phyloP scores from a whole-genome alignment of 352 stramenopile species.

The Thraustotheca clavata region DNA sequence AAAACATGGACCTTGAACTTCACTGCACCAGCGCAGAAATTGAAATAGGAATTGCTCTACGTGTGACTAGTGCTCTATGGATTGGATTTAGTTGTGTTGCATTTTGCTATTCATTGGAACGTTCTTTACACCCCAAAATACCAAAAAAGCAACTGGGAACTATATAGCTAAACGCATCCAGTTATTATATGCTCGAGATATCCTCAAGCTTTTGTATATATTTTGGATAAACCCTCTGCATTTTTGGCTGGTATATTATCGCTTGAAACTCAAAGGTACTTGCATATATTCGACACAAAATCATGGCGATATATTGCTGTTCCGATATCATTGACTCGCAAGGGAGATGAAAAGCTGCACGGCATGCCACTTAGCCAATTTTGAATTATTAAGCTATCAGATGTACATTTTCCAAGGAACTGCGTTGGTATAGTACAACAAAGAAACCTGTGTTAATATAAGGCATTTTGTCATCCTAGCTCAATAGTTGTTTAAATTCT shows the following conservation, averaged over 20 bases:
- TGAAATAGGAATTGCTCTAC: not conserved
- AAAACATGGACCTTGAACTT: not conserved
- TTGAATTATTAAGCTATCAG: too few relatives aligned
- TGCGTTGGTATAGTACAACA: too few relatives aligned
- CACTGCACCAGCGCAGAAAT: not conserved
- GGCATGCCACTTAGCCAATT: too few relatives aligned
- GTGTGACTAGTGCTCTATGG: not conserved
- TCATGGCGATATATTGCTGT: not conserved
- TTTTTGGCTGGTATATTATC: conserved; percentile 1
- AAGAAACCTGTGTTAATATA: too few relatives aligned
- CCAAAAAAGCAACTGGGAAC: not conserved
- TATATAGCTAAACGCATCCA: not conserved
- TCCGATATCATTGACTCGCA: too few relatives aligned
- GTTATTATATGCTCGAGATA: not conserved
- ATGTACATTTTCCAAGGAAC: too few relatives aligned
- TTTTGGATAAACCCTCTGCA: conserved; percentile 3
- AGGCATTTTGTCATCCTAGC: too few relatives aligned
- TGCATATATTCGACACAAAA: conserved; percentile 16
- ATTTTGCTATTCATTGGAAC: not conserved
- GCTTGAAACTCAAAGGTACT: not conserved
- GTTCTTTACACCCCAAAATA: not conserved
- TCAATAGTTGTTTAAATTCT: too few relatives aligned
- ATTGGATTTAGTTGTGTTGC: not conserved
- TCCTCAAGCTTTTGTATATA: not conserved
- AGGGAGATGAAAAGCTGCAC: too few relatives aligned